Conservation (phyloP, 345 rosid genomes). For the Salix udensis region DNA sequence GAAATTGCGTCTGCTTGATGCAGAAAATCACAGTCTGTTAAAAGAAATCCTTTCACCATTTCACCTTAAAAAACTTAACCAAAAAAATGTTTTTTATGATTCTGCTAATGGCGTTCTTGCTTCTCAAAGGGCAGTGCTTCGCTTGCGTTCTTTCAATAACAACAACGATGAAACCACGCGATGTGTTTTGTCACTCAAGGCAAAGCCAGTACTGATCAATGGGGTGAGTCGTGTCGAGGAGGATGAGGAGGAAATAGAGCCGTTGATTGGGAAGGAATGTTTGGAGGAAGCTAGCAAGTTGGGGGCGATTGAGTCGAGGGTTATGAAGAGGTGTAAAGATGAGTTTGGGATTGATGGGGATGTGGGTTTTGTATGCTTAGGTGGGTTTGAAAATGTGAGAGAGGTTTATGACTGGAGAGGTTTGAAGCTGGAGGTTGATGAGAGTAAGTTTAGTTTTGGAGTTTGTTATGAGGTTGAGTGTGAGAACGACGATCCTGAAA, state of each 20-base stretch:
- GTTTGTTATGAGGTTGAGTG: slow-evolving; percentile 75
- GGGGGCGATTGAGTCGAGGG: slow-evolving; percentile 43
- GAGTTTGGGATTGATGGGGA: slow-evolving; percentile 55
- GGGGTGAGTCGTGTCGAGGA: slow-evolving; percentile 88
- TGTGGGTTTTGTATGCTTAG: slow-evolving; percentile 60
- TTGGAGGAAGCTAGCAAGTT: slow-evolving; percentile 46
- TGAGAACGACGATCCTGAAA: slow-evolving; percentile 69
- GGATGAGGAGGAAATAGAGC: slow-evolving; percentile 75
- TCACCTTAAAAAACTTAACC: slow-evolving; percentile 56
- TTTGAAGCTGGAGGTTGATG: slow-evolving; percentile 76
- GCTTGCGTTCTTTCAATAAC: slow-evolving; percentile 57
- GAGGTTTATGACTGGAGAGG: slow-evolving; percentile 63
- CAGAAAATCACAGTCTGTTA: slow-evolving; percentile 42
- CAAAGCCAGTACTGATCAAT: slow-evolving; percentile 49
- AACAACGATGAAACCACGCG: slow-evolving; percentile 25
- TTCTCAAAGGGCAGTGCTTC: slow-evolving; percentile 52
- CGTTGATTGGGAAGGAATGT: slow-evolving; percentile 35
- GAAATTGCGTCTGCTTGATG: slow-evolving; percentile 57
- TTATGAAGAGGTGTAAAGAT: slow-evolving; percentile 49
- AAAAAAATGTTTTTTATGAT: slow-evolving; percentile 71
- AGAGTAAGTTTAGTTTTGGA: slow-evolving; percentile 70
- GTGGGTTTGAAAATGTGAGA: slow-evolving; percentile 80
- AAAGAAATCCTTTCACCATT: slow-evolving; percentile 49
- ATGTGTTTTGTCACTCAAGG: slow-evolving; percentile 63
- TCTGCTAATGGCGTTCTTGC: slow-evolving; percentile 50